phyloP scores from a whole-genome alignment of 164 flowering plant species.

The Macadamia integrifolia region DNA sequence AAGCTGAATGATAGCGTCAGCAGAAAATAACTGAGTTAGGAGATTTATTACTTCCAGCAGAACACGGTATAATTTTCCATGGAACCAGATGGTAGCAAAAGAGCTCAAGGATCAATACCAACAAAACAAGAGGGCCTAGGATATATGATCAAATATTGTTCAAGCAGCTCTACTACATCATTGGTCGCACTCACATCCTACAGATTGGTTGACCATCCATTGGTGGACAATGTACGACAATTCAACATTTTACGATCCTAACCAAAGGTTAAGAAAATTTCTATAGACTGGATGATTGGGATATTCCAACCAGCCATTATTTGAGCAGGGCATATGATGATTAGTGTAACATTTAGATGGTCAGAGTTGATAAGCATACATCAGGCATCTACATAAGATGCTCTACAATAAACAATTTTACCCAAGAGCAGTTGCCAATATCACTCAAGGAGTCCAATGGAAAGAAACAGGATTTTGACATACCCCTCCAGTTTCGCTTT shows the following conservation, averaged over 20 bases:
- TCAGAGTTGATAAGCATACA: background rate
- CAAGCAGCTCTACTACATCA: too few species aligned
- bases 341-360: background rate
- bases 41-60: too few species aligned
- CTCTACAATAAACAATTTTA: background rate
- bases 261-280: background rate
- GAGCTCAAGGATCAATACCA: background rate
- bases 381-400: background rate
- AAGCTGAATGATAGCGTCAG: too few species aligned
- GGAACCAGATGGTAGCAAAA: background rate
- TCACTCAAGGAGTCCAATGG: background rate
- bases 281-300: background rate
- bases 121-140: background rate
- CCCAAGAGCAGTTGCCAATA: background rate
- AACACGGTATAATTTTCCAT: background rate
- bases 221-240: too few species aligned
- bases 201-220: too few species aligned
- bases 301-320: background rate
- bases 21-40: too few species aligned
- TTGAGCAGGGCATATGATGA: background rate
- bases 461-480: constrained; percentile 6
- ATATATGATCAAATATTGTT: background rate
- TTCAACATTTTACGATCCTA: too few species aligned
- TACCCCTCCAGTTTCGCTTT: constrained; percentile 32
- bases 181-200: too few species aligned